Conservation (phyloP, 306 rosid species). For the Vigna unguiculata region DNA sequence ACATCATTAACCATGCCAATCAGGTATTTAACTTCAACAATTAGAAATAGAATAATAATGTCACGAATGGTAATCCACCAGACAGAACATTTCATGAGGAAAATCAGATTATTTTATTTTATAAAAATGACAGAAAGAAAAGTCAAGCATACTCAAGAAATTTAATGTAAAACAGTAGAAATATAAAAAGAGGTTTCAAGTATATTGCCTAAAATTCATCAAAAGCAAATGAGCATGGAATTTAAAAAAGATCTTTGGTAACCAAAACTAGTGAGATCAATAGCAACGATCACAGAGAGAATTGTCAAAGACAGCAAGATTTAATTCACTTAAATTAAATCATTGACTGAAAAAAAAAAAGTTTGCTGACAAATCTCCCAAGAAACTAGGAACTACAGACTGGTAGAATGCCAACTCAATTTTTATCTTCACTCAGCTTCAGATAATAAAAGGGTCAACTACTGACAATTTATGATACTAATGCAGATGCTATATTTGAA, state of each 20-base stretch:
- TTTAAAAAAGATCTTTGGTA: neutral
- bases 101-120: neutral
- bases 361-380: neutral
- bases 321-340: neutral
- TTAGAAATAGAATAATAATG: neutral
- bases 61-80: neutral
- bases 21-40: conserved; percentile 36
- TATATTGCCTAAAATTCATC: neutral
- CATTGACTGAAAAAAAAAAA: conserved; percentile 4
- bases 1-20: conserved; percentile 40
- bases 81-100: neutral
- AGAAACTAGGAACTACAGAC: conserved; percentile 6
- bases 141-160: neutral
- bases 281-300: conserved; percentile 3
- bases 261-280: neutral
- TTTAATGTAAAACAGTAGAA: neutral
- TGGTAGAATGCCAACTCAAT: neutral
- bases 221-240: neutral
- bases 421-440: conserved; percentile 3
- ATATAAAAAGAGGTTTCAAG: neutral
- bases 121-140: neutral
- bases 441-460: neutral
- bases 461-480: conserved; percentile 5
- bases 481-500: neutral
- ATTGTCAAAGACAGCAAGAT: neutral